Evolutionary conservation across 2,329 filamentous ascomycete genomes (phyloP).

Genomic region (Ascochyta fabae): DNA sequence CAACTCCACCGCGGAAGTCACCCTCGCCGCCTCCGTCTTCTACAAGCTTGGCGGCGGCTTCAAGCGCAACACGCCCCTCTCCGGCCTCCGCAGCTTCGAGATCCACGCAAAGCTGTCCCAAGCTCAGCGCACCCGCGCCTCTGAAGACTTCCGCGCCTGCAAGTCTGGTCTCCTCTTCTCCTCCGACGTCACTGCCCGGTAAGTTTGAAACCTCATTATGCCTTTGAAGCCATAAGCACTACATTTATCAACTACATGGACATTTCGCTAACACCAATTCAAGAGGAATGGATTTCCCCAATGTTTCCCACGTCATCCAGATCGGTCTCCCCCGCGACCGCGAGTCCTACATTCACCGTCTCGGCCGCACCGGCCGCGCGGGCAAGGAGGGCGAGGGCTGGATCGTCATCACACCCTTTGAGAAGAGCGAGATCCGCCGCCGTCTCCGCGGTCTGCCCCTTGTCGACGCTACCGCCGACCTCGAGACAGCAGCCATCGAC

Average conservation of each 20-base stretch:
- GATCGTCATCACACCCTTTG: constrained; percentile 66
- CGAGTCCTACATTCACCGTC: constrained; percentile 60
- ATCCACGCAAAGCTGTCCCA: constrained; percentile 86
- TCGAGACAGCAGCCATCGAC: constrained; percentile 60
- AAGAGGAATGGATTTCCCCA: constrained; percentile 59
- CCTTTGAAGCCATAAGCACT: neutral
- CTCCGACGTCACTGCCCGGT: constrained; percentile 58
- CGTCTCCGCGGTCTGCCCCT: constrained; percentile 68
- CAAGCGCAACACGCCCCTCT: constrained; percentile 39
- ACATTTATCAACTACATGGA: neutral
- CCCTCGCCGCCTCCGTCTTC: constrained; percentile 68
- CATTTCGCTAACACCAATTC: neutral
- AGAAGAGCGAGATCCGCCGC: constrained; percentile 57
- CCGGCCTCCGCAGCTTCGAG: constrained; percentile 55
- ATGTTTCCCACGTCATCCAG: constrained; percentile 61
- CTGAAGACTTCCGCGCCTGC: constrained; percentile 74
- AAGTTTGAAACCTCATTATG: neutral
- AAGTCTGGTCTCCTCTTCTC: constrained; percentile 61
- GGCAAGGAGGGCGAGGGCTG: constrained; percentile 75
- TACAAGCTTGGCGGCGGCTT: constrained; percentile 54
- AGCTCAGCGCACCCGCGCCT: constrained; percentile 68
- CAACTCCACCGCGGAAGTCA: constrained; percentile 76
- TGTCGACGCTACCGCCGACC: constrained; percentile 56
- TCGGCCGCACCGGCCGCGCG: constrained; percentile 66
- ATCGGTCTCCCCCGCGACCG: constrained; percentile 54